Percentiles rank a stretch among this genome's conserved stretches.
phyloP scores from a whole-genome alignment of 495 filamentous ascomycete genomes.

The Penicillium simplicissimum region DNA sequence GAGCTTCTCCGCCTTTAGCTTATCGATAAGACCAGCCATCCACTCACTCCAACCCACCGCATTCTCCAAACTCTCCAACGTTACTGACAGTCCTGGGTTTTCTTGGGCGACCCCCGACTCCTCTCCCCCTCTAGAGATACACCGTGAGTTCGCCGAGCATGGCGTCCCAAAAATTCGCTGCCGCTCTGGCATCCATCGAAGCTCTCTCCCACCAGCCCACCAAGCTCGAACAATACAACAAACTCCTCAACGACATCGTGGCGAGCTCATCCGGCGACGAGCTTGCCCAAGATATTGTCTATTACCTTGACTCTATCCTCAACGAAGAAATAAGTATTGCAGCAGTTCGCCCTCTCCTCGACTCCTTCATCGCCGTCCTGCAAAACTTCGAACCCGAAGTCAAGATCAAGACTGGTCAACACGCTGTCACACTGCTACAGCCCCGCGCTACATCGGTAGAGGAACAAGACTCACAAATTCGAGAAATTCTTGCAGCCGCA shows the following conservation, averaged over 20 bases:
- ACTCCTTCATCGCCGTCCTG: slow-evolving; percentile 62
- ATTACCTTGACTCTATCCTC: slow-evolving; percentile 68
- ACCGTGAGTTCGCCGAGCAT: slow-evolving; percentile 32
- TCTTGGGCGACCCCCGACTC: not conserved
- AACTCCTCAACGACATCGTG: slow-evolving; percentile 65
- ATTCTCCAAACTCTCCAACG: slow-evolving; percentile 7
- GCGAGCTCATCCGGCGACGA: slow-evolving; percentile 53
- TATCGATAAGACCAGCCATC: slow-evolving; percentile 35
- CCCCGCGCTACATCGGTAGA: slow-evolving; percentile 75
- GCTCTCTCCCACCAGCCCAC: slow-evolving; percentile 50
- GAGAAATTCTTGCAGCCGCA: slow-evolving; percentile 78
- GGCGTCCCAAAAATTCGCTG: slow-evolving; percentile 59
- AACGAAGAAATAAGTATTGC: slow-evolving; percentile 72
- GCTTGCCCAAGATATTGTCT: slow-evolving; percentile 64
- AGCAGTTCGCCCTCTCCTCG: slow-evolving; percentile 68
- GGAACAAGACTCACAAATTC: slow-evolving; percentile 76
- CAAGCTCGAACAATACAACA: slow-evolving; percentile 63
- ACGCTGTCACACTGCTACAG: slow-evolving; percentile 64
- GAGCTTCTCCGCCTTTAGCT: slow-evolving; percentile 20
- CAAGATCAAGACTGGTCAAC: slow-evolving; percentile 68
- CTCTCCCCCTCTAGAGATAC: not conserved
- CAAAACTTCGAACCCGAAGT: slow-evolving; percentile 57
- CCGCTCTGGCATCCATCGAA: slow-evolving; percentile 56
- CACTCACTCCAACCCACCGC: slow-evolving; percentile 8
- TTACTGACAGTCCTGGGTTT: not conserved